These are phyloP conservation scores for Hypoxylon sp. DNA, from an alignment of 2,329 filamentous ascomycete species.

Conservation along the genomic window DNA sequence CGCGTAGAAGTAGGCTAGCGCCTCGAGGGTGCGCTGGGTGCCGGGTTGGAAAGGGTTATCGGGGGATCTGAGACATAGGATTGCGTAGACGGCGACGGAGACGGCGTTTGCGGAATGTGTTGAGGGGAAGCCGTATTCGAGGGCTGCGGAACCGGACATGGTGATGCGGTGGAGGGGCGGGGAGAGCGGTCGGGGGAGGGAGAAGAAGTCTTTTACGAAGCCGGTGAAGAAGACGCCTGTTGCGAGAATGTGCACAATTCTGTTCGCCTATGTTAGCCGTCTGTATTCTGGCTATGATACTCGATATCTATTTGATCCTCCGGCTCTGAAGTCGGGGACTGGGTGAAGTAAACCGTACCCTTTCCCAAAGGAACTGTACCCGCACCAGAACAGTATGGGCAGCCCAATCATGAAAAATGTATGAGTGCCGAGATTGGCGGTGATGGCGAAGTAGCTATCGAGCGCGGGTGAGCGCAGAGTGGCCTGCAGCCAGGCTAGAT, in stretches of 20 bases:
- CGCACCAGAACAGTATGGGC: constrained; percentile 97
- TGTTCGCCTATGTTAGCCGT: constrained; percentile 51
- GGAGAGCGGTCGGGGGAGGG: constrained; percentile 90
- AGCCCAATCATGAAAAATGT: constrained; percentile 98
- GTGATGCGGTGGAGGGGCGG: constrained; percentile 94
- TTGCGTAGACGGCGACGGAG: constrained; percentile 88
- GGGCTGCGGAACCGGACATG: constrained; percentile 94
- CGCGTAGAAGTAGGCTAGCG: constrained; percentile 85
- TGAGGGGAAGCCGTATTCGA: constrained; percentile 97
- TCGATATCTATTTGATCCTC: not conserved
- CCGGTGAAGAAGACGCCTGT: constrained; percentile 89
- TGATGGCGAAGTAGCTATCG: constrained; percentile 97
- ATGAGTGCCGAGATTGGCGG: constrained; percentile 95
- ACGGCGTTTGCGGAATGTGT: constrained; percentile 98
- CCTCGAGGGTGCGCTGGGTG: constrained; percentile 74
- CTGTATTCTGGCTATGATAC: constrained; percentile 5
- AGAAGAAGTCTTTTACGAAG: constrained; percentile 94
- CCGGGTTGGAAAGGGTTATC: constrained; percentile 73
- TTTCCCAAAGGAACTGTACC: constrained; percentile 85
- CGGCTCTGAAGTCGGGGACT: not conserved
- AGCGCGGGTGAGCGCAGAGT: constrained; percentile 84
- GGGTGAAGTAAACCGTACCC: constrained; percentile 71
- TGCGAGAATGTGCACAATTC: constrained; percentile 81
- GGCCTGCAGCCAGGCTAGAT: constrained; percentile 88
- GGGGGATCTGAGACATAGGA: constrained; percentile 77